Percentiles rank a stretch among this genome's conserved stretches.
Conservation (phyloP, 179 eudicot genomes). For the Corrigiola litoralis region DNA sequence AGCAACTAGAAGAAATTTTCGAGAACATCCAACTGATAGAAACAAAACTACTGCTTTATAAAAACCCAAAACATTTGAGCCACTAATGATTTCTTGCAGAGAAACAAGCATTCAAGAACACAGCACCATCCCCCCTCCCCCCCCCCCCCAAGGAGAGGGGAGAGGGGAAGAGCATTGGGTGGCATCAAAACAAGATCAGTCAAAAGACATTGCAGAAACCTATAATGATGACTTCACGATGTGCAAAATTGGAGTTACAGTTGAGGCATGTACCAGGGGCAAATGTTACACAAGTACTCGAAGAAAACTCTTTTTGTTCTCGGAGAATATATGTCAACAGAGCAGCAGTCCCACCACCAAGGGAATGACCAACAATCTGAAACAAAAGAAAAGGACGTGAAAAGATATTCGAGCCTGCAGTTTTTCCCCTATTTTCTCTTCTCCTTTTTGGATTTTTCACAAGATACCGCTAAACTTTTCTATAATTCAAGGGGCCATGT, state of each 20-base stretch:
- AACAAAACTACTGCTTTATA: background rate
- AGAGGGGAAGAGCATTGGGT: too few species aligned
- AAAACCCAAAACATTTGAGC: background rate
- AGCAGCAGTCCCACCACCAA: conserved; percentile 99
- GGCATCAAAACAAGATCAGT: background rate
- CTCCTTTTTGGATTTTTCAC: background rate
- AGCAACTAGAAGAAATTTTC: background rate
- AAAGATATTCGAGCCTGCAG: background rate
- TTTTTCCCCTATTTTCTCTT: too few species aligned
- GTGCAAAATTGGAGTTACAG: background rate
- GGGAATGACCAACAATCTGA: conserved; percentile 95
- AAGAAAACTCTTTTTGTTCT: conserved; percentile 70
- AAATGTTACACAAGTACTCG: conserved; percentile 69
- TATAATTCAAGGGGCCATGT: too few species aligned
- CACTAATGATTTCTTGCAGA: background rate
- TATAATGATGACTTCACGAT: background rate
- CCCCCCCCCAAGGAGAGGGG: too few species aligned
- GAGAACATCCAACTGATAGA: background rate
- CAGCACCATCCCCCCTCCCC: too few species aligned
- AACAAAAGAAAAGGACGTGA: conserved; percentile 14
- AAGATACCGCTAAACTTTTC: too few species aligned
- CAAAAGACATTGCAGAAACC: background rate
- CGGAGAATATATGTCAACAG: conserved; percentile 85
- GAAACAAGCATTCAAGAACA: background rate
- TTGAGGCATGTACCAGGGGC: conserved; percentile 67